Evolutionary conservation across 441 rosid genomes (phyloP), one percentile per base, ranked within the genome.

Genomic region (Populus hybrid): DNA sequence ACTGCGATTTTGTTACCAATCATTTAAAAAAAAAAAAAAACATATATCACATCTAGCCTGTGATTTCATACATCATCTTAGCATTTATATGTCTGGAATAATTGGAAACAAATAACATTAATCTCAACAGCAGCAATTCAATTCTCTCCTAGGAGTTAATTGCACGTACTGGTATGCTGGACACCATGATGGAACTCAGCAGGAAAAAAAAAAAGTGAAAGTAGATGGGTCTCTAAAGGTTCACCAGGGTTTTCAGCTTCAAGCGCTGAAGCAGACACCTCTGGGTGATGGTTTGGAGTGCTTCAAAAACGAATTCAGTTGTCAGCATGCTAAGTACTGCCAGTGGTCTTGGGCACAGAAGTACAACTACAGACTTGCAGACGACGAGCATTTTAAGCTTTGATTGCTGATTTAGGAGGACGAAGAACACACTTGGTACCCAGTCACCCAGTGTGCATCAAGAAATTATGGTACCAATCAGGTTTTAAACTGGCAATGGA

Each of bases 351-450:
- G 86, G 90, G 84, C 74, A 83, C 67, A 80, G 85, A 77, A 12
- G 42, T 9, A 74, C 40, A 78, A 68, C 74, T 79, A 90, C 68
- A 79, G 76, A 73, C 87, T 83, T 84, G 91, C 70, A 87, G 59
- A 81, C n/a, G n/a, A 88, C 84, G 75, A 78, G 75, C 83, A 85
- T 66, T 82, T 78, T 85, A 85, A 77, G 82, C 87, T n/a, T 79
- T 86, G 83, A 72, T 50, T n/a, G 78, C 84, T 76, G 84, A 81
- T 83, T 83, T 88, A 75, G 80, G 83, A 83, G 80, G 83, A 79
- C 19, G 85, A 82, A 92, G 87, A 75, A 85, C 70, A 86, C 90
- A 91, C 80, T 89, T 89, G 72, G 87, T 87, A 80, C 84, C 97
- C 97, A 91, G 95, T 85, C 85, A 89, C 77, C 77, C 89, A 87